Evolutionary conservation across 2,329 filamentous ascomycete species (phyloP), one percentile per base, ranked within the genome.

Genomic region (Hypoxylon sp.): DNA sequence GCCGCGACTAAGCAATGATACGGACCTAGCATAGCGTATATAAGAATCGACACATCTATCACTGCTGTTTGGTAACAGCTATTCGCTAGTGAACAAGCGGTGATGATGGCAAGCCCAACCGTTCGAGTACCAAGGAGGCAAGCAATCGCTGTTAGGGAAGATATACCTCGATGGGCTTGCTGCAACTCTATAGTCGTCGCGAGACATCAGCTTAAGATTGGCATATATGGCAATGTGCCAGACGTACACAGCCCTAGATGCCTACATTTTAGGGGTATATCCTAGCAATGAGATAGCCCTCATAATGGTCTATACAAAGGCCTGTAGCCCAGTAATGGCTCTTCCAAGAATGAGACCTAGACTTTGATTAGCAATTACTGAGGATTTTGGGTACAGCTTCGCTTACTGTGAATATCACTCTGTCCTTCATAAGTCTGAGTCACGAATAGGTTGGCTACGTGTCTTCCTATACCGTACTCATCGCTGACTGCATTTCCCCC

Each of bases 391-490:
- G 46, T 11, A 12, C 67, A 50, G 33, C 5, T 32, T 30, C 58
- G 87, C 91, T 86, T 81, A 95, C 93, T 88, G 79, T 98, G 96
- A 77, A 98, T 98, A 80, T 98, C 96, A 76, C 94, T 97, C 81
- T 98, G 96, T 20, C 96, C 96, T 81, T 99, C 96, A 73, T 99
- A 99, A 1, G 95, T 98, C 82, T 98, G 95, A 57, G 95, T 96
- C 55, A 99, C 96, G 79, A 96, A 99, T 69, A 99, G 79, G 78
- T 99, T 99, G 60, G 95, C 91, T 63, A 97, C 96, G 81, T 98
- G 96, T 69, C 96, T 88, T 14, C 93, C 96, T 75, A 99, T 97
- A 67, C 89, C 89, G 76, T 98, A 99, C 81, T 99, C 96, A 74
- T 99, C 96, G 75, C 93, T 97, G 51, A 96, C 93, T n/a, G 96